Conservation (phyloP, 1,284 basidiomycete species). For the Neonothopanus nambi region DNA sequence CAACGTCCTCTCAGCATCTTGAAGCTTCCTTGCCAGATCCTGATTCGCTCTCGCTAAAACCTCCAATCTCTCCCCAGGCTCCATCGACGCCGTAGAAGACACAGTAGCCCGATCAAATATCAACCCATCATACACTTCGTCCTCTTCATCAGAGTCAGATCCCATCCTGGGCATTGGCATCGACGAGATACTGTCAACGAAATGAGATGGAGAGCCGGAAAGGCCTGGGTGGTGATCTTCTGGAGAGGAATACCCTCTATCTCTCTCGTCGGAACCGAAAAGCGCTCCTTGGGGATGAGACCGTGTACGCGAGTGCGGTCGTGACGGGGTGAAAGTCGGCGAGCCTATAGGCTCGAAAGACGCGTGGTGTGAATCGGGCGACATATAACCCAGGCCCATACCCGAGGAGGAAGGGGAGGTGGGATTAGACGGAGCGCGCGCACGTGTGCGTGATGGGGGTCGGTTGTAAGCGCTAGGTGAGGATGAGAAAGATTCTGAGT, state of each 20-base stretch:
- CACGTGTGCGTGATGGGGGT: constrained; percentile 29
- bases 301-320: constrained; percentile 38
- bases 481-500: constrained; percentile 60
- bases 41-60: constrained; percentile 70
- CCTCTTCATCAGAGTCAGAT: constrained; percentile 24
- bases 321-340: constrained; percentile 40
- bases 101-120: constrained; percentile 57
- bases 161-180: constrained; percentile 34
- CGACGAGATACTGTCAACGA: constrained; percentile 32
- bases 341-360: constrained; percentile 17
- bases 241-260: constrained; percentile 37
- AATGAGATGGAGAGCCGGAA: constrained; percentile 32
- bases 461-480: constrained; percentile 3
- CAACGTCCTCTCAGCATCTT: constrained; percentile 70
- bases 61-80: constrained; percentile 65
- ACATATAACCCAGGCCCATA: background rate
- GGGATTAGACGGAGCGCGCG: constrained; percentile 68
- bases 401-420: constrained; percentile 43
- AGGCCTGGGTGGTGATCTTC: constrained; percentile 34
- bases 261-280: constrained; percentile 32
- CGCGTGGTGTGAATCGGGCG: background rate
- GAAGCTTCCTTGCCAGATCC: constrained; percentile 70
- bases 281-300: constrained; percentile 63
- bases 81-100: constrained; percentile 62
- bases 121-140: constrained; percentile 57